Base-by-base conservation (phyloP, 805 yeast species). In the Myxozyma sirexii region DNA sequence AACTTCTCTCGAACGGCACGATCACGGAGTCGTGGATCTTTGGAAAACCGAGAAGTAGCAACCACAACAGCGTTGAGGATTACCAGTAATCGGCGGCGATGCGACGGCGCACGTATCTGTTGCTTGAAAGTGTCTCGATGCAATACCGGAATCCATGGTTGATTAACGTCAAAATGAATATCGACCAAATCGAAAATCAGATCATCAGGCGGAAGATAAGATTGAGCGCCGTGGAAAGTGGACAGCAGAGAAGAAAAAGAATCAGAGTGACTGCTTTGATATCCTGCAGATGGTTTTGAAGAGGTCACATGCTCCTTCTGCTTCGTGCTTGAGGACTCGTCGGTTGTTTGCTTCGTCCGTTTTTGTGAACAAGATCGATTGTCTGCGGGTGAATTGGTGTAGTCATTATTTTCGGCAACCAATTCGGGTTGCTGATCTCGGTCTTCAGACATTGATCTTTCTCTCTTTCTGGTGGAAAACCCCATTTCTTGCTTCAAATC, bases 101-200 rank as follows among this genome's bases (percentile, higher is more conserved):
- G 27, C 3, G 47, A 59, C 15, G 26, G 21, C 21, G 7, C 31
- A 5, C 49, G 29, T 15, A 49, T 24, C 19, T 41, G 43, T 23
- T n/a, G 15, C 12, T 42, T 50, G 21, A 56, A 56, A 7, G 44
- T 27, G 15, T 17, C 27, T 10, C 46, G 31, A 19, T 50, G 56
- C 5, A 56, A 21, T n/a, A 56, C 52, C 21, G 60, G 60, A 31
- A 56, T 51, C 60, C 60, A 56, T 12, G 60, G 56, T 12, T 56
- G 55, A 29, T 21, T 56, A 5, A 41, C 12, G 6, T 42, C 56
- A 39, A 56, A 56, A 24, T 56, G 37, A 15, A 56, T 23, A 5
- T 56, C 60, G n/a, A 56, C 44, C n/a, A 56, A 48, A 8, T 42
- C 50, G 24, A 26, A n/a, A 3, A 56, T 23, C 12, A 56, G 4